Percentiles rank a stretch among this genome's conserved stretches.
These are phyloP conservation scores for Amanita brunnescens DNA, from an alignment of 768 basidiomycete genomes.

Conservation along the genomic window DNA sequence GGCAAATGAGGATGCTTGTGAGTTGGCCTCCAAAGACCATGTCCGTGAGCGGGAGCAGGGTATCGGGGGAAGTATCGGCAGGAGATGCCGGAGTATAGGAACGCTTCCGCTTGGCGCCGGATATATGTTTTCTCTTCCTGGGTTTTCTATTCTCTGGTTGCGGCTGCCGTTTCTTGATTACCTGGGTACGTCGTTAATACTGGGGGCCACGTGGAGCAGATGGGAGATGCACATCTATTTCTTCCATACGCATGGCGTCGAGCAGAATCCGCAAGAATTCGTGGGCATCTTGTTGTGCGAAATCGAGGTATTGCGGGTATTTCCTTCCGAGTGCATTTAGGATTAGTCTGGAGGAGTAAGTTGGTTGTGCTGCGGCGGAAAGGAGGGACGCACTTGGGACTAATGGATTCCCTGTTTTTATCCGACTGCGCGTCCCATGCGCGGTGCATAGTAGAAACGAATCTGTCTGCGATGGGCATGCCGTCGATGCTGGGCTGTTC, in stretches of 20 bases:
- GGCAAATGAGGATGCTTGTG: slow-evolving; percentile 88
- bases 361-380: background rate
- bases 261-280: slow-evolving; percentile 86
- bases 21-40: slow-evolving; percentile 87
- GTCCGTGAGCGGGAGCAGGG: slow-evolving; percentile 46
- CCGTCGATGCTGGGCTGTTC: slow-evolving; percentile 46
- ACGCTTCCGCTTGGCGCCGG: background rate
- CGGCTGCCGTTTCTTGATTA: slow-evolving; percentile 69
- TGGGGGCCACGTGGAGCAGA: background rate
- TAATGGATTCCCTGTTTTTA: slow-evolving; percentile 43
- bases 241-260: slow-evolving; percentile 93
- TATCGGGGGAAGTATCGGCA: background rate
- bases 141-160: slow-evolving; percentile 26
- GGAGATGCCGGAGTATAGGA: background rate
- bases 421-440: slow-evolving; percentile 58
- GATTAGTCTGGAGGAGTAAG: slow-evolving; percentile 37
- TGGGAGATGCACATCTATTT: slow-evolving; percentile 59
- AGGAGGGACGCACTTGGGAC: slow-evolving; percentile 49
- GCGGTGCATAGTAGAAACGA: slow-evolving; percentile 47
- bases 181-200: slow-evolving; percentile 27
- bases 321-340: slow-evolving; percentile 67
- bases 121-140: background rate
- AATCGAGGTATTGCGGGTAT: slow-evolving; percentile 92
- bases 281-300: slow-evolving; percentile 93
- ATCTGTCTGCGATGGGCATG: slow-evolving; percentile 67